Conservation (phyloP, 148 eudicot genomes). For the Rhododendron molle region DNA sequence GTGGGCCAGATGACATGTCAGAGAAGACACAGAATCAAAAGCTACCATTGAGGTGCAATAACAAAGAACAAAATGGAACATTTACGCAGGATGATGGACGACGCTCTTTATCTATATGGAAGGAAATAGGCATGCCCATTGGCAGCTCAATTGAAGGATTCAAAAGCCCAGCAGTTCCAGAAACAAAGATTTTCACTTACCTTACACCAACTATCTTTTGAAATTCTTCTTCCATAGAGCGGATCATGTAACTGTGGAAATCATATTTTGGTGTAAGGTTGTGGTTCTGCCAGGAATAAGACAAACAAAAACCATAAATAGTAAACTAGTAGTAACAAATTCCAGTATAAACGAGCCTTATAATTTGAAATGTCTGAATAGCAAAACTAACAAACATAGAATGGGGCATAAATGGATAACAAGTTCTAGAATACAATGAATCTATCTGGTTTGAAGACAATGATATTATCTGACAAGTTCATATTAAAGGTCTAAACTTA, state of each 20-base stretch:
- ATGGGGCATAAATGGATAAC: not conserved
- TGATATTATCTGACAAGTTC: not conserved
- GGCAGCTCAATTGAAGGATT: not conserved
- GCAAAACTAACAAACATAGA: not conserved
- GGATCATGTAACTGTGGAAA: constrained; percentile 99
- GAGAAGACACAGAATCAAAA: not conserved
- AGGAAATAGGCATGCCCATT: not conserved
- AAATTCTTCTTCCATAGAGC: constrained; percentile 98
- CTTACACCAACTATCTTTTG: constrained; percentile 97
- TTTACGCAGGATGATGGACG: not conserved
- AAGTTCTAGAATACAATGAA: not conserved
- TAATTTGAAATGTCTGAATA: not conserved
- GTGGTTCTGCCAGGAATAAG: constrained; percentile 80
- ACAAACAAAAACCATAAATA: constrained; percentile 14
- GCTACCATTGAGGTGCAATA: not conserved
- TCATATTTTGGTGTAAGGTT: constrained; percentile 84
- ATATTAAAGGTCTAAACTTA: not conserved
- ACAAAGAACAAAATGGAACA: not conserved
- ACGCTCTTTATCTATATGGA: not conserved
- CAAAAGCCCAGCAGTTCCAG: not conserved
- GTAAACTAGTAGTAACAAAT: not conserved
- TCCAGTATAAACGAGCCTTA: not conserved
- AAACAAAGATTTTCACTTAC: constrained; percentile 32
- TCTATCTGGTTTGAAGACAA: not conserved
- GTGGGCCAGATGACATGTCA: not conserved